Base-by-base conservation (phyloP, 1,284 basidiomycete genomes). In the Cystobasidium slooffiae region DNA sequence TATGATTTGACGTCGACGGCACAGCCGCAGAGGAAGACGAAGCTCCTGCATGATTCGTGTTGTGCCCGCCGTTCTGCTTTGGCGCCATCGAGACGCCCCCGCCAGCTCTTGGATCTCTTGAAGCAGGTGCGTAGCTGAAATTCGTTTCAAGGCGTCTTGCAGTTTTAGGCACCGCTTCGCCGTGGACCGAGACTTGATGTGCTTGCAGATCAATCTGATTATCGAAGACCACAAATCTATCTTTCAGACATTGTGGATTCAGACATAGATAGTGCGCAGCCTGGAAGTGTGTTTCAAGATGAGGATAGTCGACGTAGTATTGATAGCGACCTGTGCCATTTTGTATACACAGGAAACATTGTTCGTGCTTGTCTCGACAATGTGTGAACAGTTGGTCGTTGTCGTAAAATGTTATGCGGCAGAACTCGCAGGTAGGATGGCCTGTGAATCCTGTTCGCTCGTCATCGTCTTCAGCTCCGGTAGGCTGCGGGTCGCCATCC, bases 191-290 rank as follows among this genome's bases (percentile, higher is more conserved):
- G 20, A 98, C 89, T 85, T 92, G 90, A 82, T 99, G 96, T 0
- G 90, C 94, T 82, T 96, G 90, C 62, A 97, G 88, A 81, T 98
- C 97, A 44, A 99, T 84, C 47, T 89, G 86, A 22, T 90, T 90
- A 63, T 88, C 89, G 82, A 98, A 99, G 16, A 99, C 96, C 65
- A 98, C 91, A 79, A 98, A 99, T 83, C 97, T 97, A 79, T 89
- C 89, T 18, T 89, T 89, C 49, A 91, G 87, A 81, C 96, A 99
- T 44, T 86, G 81, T 0, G 88, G 79, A 72, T 93, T 88, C 4
- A 84, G 86, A 81, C 96, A 99, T 3, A 92, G 88, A 82, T 87
- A 88, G 82, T 99, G 96, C 39, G 83, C 83, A 46, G 82, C 78
- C 68, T 83, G 83, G 78, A 80, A 82, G 69, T 76, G 76, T 56